These are phyloP conservation scores for Panicum hallii DNA, from an alignment of 202 grass and related monocot genomes.

Conservation along the genomic window DNA sequence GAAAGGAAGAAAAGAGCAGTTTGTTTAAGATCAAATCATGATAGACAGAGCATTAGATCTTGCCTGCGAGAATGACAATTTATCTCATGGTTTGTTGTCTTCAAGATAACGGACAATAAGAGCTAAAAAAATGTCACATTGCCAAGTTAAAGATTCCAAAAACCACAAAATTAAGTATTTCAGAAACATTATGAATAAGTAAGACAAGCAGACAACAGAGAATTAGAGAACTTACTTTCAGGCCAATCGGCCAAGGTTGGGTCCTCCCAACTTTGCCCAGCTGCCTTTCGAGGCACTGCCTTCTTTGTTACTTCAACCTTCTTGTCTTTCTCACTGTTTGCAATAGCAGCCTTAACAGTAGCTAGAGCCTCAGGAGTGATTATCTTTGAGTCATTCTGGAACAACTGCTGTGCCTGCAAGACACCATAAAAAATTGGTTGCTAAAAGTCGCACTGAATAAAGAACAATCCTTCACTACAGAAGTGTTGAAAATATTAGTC, in stretches of 20 bases:
- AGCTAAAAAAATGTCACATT: not conserved
- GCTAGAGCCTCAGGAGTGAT: conserved; percentile 69
- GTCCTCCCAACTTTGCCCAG: conserved; percentile 82
- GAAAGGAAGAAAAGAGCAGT: conserved; percentile 50
- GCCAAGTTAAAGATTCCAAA: conserved; percentile 26
- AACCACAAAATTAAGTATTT: conserved; percentile 14
- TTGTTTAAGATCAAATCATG: conserved; percentile 44
- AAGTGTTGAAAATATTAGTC: not conserved
- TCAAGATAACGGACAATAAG: conserved; percentile 26
- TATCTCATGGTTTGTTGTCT: conserved; percentile 13
- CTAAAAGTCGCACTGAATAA: not conserved
- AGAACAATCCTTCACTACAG: not conserved
- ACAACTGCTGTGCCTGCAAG: conserved; percentile 61
- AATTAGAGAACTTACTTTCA: conserved; percentile 68
- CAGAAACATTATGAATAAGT: not conserved
- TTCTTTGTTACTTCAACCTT: conserved; percentile 63
- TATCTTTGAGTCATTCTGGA: conserved; percentile 71
- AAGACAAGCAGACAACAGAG: not conserved
- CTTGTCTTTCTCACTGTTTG: conserved; percentile 57
- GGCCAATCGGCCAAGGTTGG: conserved; percentile 75
- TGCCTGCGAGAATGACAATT: conserved; percentile 24
- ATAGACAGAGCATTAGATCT: conserved; percentile 43
- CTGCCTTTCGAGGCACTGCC: conserved; percentile 70
- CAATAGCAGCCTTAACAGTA: conserved; percentile 71
- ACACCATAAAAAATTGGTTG: conserved; percentile 4